These are phyloP conservation scores for Debaryomyces subglobosus DNA, from an alignment of 1,139 yeast species.

Conservation along the genomic window DNA sequence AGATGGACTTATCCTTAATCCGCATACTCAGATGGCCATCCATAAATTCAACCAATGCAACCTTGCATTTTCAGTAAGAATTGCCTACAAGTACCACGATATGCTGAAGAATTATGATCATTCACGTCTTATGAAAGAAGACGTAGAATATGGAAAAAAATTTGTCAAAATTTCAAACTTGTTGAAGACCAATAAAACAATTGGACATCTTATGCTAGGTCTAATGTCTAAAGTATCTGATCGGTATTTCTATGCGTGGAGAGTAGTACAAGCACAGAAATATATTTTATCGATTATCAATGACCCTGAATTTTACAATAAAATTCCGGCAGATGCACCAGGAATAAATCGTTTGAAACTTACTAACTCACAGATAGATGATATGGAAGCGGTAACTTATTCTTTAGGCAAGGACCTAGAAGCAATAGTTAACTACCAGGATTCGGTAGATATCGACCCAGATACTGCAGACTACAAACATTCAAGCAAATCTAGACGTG, in stretches of 20 bases:
- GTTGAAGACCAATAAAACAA: conserved; percentile 11
- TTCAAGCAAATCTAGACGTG: conserved; percentile 2
- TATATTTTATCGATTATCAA: background rate
- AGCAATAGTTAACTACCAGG: conserved; percentile 11
- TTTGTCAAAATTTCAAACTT: conserved; percentile 13
- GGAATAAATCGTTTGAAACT: conserved; percentile 16
- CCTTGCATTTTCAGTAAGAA: conserved; percentile 27
- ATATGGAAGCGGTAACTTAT: conserved; percentile 18
- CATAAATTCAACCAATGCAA: conserved; percentile 29
- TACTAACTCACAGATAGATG: conserved; percentile 20
- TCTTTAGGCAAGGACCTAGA: conserved; percentile 12
- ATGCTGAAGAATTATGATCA: conserved; percentile 21
- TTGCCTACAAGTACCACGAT: conserved; percentile 19
- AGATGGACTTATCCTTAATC: conserved; percentile 30
- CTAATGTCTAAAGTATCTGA: conserved; percentile 12
- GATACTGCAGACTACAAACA: background rate
- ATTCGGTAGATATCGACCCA: conserved; percentile 6
- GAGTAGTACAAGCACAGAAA: background rate
- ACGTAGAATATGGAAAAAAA: conserved; percentile 16
- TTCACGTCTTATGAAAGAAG: conserved; percentile 12
- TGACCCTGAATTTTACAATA: background rate
- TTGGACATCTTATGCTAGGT: conserved; percentile 14
- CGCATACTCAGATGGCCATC: conserved; percentile 25
- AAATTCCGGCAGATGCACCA: conserved; percentile 4
- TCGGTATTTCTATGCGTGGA: conserved; percentile 1